Evolutionary conservation across 2,329 filamentous ascomycete genomes (phyloP).

Genomic region (Diaporthe australafricana): DNA sequence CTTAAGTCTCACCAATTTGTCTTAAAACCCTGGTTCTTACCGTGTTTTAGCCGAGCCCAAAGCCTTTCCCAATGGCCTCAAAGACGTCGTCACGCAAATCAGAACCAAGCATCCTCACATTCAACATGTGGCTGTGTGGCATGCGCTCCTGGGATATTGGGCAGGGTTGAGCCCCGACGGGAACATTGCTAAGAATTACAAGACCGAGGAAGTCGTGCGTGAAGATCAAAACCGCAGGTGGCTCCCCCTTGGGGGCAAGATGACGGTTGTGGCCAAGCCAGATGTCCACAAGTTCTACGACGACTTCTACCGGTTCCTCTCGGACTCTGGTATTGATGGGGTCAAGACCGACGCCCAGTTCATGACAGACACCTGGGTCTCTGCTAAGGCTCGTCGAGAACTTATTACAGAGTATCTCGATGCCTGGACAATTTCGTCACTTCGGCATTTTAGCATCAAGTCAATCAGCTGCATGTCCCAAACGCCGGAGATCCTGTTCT

Average conservation of each 20-base stretch:
- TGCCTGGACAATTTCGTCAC: constrained; percentile 82
- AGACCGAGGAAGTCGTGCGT: constrained; percentile 72
- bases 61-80: constrained; percentile 84
- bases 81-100: constrained; percentile 76
- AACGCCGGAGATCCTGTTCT: constrained; percentile 86
- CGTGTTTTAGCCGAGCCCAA: constrained; percentile 70
- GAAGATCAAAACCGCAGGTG: constrained; percentile 59
- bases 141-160: constrained; percentile 90
- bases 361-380: constrained; percentile 80
- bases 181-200: constrained; percentile 81
- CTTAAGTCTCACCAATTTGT: no score
- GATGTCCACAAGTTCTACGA: constrained; percentile 84
- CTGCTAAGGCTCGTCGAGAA: constrained; percentile 75
- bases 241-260: constrained; percentile 68
- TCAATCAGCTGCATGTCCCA: constrained; percentile 97
- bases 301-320: constrained; percentile 90
- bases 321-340: constrained; percentile 78
- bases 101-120: constrained; percentile 77
- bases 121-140: constrained; percentile 92
- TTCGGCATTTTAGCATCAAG: constrained; percentile 81
- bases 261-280: constrained; percentile 79
- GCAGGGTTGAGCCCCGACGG: constrained; percentile 84
- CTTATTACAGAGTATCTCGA: constrained; percentile 84
- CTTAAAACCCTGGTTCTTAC: neutral
- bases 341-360: constrained; percentile 97